Evolutionary conservation across 768 basidiomycete species (phyloP).

Genomic region (Cystofilobasidium capitatum): DNA sequence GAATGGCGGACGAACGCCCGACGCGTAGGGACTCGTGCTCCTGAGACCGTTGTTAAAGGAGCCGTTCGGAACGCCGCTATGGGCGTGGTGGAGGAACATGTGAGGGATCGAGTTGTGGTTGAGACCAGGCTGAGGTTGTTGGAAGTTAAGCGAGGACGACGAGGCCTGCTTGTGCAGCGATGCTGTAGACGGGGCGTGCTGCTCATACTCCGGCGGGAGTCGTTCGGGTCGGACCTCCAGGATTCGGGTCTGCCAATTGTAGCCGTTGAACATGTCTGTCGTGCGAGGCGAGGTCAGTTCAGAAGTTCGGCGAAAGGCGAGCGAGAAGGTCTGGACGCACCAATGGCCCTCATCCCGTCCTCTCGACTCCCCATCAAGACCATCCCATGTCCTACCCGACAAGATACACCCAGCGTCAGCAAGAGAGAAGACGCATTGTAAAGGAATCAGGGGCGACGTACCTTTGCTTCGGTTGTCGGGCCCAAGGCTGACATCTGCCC

Average conservation of each 20-base stretch:
- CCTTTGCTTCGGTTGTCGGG: conserved; percentile 30
- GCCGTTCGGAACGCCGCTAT: background rate
- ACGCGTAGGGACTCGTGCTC: background rate
- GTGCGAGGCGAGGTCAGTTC: background rate
- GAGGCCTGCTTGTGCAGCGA: conserved; percentile 22
- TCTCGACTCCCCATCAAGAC: conserved; percentile 89
- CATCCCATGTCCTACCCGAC: conserved; percentile 54
- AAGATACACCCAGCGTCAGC: background rate
- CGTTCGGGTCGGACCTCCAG: conserved; percentile 88
- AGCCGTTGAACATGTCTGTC: conserved; percentile 83
- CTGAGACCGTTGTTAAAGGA: background rate
- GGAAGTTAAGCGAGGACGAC: conserved; percentile 11
- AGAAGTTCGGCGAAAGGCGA: background rate
- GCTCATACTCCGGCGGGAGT: conserved; percentile 56
- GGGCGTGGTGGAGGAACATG: background rate
- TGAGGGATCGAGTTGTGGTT: background rate
- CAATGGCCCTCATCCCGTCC: conserved; percentile 83
- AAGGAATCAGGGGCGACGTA: background rate
- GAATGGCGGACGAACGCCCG: background rate
- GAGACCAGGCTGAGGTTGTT: conserved; percentile 3
- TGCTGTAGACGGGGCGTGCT: conserved; percentile 29
- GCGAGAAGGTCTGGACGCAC: conserved; percentile 30
- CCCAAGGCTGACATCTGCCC: conserved; percentile 46
- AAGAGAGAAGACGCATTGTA: background rate
- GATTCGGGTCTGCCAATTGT: conserved; percentile 87